Base-by-base conservation (phyloP, 306 rosid genomes). In the Cicer pinnatifidum region DNA sequence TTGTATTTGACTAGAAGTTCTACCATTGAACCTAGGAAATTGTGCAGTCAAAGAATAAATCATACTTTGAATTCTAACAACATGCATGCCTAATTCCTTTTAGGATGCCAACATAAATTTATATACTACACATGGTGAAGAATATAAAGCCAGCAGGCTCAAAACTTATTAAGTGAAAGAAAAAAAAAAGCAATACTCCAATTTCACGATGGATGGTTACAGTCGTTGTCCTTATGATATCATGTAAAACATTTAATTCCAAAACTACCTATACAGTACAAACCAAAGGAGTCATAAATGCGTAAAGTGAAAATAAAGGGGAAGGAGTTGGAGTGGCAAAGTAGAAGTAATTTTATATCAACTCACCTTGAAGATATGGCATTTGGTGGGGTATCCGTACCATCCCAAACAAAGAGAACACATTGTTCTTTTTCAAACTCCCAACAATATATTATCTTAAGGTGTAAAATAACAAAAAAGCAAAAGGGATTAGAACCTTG, bases 321-420 rank as follows among this genome's bases (percentile, higher is more conserved):
- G 17, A 1, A 16, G 46, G 15, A 50, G 11, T 6, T 67, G 41
- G 72, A 54, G 46, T 10, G 45, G 11, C 51, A 65, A 85, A 9
- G 15, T 68, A 52, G 46, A 66, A 69, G 46, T 71, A 73, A 69
- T 20, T 38, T 12, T 16, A 52, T 16, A 74, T 67, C 9, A 58
- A 81, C 87, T 84, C 77, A 91, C 98, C 53, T 84, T 72, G 78
- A 7, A 76, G 41, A 50, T 69, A 91, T 66, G 33, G 59, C 15
- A 19, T 61, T 78, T 11, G 96, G 88, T 6, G 81, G 84, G 45
- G 88, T 54, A 79, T 94, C 94, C 23, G 91, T 89, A 41, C 98
- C 95, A 76, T 94, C 98, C 98, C 98, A 94, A 44, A 81, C 84
- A 76, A 74, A 86, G 39, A 78, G 73, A 43, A 81, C 75, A 88